Conservation (phyloP, 176 grass and related monocot species). For the Cenchrus purpureus region DNA sequence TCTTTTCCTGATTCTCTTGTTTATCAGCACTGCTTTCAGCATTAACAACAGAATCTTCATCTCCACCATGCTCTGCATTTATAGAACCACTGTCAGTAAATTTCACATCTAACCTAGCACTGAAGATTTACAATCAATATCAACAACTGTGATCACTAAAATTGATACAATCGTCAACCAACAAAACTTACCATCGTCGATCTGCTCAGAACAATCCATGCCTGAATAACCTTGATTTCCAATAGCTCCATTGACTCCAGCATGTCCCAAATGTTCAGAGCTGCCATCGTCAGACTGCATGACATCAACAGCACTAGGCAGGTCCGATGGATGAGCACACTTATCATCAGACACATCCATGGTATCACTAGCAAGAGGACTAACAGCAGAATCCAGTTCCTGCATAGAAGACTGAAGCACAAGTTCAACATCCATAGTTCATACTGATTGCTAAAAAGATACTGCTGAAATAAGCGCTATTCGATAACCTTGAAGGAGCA, state of each 20-base stretch:
- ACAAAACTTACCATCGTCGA: constrained; percentile 10
- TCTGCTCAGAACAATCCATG: constrained; percentile 26
- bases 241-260: constrained; percentile 28
- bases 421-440: constrained; percentile 38
- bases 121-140: not conserved
- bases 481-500: constrained; percentile 3
- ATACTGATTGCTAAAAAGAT: constrained; percentile 12
- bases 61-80: constrained; percentile 34
- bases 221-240: constrained; percentile 4
- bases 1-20: constrained; percentile 38
- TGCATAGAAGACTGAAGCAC: constrained; percentile 31
- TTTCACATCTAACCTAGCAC: not conserved
- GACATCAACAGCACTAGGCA: not conserved
- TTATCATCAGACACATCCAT: constrained; percentile 33
- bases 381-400: constrained; percentile 37
- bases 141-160: not conserved
- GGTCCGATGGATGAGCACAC: constrained; percentile 17
- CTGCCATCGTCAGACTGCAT: not conserved
- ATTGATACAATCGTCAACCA: not conserved
- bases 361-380: not conserved
- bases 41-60: constrained; percentile 2
- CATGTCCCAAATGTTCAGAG: constrained; percentile 32
- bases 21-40: constrained; percentile 28
- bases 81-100: constrained; percentile 17
- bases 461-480: not conserved